Evolutionary conservation across 257 asterid genomes (phyloP), one percentile per base, ranked within the genome.

Genomic region (Ligustrum vulgare): DNA sequence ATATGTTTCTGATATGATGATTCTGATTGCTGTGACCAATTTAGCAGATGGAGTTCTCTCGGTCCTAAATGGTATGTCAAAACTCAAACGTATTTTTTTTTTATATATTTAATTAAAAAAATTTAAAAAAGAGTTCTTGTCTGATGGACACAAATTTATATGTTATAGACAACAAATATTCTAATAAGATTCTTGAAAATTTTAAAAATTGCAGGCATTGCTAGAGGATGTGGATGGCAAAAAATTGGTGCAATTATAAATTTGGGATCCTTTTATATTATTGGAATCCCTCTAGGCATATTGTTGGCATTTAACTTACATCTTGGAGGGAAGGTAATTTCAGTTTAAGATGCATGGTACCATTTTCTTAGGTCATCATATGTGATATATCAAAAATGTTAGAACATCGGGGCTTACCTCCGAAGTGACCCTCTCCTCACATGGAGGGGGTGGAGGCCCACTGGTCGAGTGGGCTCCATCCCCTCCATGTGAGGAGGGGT

Each of bases 171-270:
- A 34, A 18, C 8, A 68, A n/a, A 41, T 10, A 35, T 68, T 34
- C 15, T 20, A 35, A 0, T 37, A 37, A 1, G 15, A 45, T 12
- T 18, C 20, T 49, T 28, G 22, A 28, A 28, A 28, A 28, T 23
- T 60, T 2, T 0, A 0, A 60, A 60, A 20, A 23, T 15, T 79
- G 20, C 79, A 85, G 93, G 93, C 5, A 77, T 81, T 56, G 90
- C 91, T 33, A 81, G 92, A 70, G 97, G 95, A 4, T 87, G 95
- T 73, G 97, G 97, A 10, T 86, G 95, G 97, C 95, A 91, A 80
- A 89, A 87, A 77, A 87, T 89, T 15, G 95, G 91, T 9, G 97
- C 97, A 32, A 67, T 84, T 0, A 86, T 89, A 2, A 91, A 91
- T 63, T 75, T 91, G 70, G 97, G 79, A 2, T 80, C 97, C 3